Evolutionary conservation across 257 asterid genomes (phyloP).

Genomic region (Eustoma russellianum): DNA sequence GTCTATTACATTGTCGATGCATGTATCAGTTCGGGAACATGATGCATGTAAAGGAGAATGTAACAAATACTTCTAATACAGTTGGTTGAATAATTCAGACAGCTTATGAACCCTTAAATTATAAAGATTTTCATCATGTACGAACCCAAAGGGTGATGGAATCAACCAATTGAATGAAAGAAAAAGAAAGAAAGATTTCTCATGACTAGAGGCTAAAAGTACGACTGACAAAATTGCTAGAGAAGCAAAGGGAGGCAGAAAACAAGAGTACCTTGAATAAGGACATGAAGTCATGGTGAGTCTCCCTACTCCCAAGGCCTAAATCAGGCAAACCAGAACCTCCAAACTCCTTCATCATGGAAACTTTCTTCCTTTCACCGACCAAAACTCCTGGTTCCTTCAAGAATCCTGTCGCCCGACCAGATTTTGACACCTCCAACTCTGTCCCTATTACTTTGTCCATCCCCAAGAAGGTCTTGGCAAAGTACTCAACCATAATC

Average conservation of each 20-base stretch:
- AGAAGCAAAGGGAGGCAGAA: neutral
- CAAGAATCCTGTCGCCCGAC: conserved; percentile 82
- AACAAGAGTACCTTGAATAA: conserved; percentile 65
- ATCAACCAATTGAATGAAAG: too few species aligned
- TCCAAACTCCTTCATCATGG: conserved; percentile 54
- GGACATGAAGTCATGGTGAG: conserved; percentile 78
- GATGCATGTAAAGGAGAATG: too few species aligned
- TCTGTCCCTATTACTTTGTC: conserved; percentile 87
- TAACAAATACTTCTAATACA: too few species aligned
- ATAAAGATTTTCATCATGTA: too few species aligned
- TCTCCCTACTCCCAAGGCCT: conserved; percentile 76
- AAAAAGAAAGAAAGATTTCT: too few species aligned
- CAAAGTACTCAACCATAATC: conserved; percentile 77
- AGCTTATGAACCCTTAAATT: too few species aligned
- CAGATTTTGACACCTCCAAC: conserved; percentile 44
- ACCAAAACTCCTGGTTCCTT: conserved; percentile 71
- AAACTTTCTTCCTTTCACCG: conserved; percentile 47
- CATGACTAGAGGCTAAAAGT: too few species aligned
- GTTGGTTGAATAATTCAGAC: too few species aligned
- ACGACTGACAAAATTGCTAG: too few species aligned
- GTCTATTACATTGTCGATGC: too few species aligned
- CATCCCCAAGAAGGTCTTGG: conserved; percentile 49
- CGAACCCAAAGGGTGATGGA: too few species aligned
- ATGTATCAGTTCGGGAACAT: too few species aligned
- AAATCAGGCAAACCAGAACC: conserved; percentile 57